Base-by-base conservation (phyloP, 257 asterid genomes). In the Nicotiana sylvestris region DNA sequence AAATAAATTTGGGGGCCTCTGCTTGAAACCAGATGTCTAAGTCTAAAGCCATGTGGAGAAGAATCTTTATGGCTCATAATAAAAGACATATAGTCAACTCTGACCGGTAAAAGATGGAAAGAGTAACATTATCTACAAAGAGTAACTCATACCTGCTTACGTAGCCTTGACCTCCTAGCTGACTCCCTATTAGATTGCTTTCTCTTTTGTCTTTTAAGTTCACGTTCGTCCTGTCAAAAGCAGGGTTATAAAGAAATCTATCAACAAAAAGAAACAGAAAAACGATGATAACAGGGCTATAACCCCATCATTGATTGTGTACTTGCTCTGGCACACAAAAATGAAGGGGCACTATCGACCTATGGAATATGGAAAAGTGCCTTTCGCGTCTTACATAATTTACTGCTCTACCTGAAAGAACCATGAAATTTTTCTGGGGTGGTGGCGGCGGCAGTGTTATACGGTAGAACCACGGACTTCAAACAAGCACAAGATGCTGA, bases 131-230 rank as follows among this genome's bases (percentile, higher is more conserved):
- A 74, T 13, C 60, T 49, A 43, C 56, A 53, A 53, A 53, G 18
- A 53, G 58, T 53, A 49, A 51, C 65, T 76, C 80, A 27, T 84
- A 94, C 99, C 98, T 96, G 99, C 87, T 96, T 96, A 57, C 98
- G 96, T 77, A 96, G 86, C 85, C 99, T 92, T 83, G 99, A 94
- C 68, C 99, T 92, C 86, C 99, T 90, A 80, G 99, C 99, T 81
- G 99, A 96, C 93, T 96, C 99, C 72, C 99, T 89, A 83, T 96
- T 96, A 37, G 98, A 96, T 85, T 93, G 99, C 88, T 96, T 96
- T 84, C 99, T 86, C 92, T 95, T 94, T 85, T 94, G 99, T 83
- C 93, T 88, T 89, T 96, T 96, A 77, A 94, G 46, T 89, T 96
- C 99, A 62, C 98, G 95, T 84, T 96, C 98, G 79, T 96, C 97